Base-by-base conservation (phyloP, 169 alveolate genomes). In the Theileria annulata region DNA sequence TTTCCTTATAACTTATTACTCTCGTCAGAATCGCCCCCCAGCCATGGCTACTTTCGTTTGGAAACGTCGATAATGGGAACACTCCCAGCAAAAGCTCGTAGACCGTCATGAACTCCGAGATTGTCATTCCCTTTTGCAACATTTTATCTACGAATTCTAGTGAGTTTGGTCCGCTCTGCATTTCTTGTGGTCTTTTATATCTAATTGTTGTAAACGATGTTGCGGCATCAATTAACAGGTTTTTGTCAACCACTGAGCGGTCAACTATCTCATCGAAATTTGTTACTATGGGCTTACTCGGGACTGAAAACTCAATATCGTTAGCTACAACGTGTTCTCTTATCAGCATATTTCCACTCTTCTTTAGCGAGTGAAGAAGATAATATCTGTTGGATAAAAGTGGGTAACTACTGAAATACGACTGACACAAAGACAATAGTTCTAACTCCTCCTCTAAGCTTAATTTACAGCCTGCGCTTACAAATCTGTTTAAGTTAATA, bases 11-110 rank as follows among this genome's bases (percentile, higher is more conserved):
- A 5, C 87, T 80, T 35, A 88, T 88, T 63, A 86, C 80, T 54
- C 93, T 35, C 60, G 93, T 74, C 47, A 88, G 66, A 51, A 88
- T 62, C 17, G 88, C 88, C 37, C 93, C 93, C 93, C 93, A 88
- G 35, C 77, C 67, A 58, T 88, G 93, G 35, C 86, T 80, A 0
- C 77, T 62, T 58, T 88, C 93, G 49, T 88, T 85, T 10, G 76
- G 88, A 42, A 75, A 54, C 58, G 87, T 80, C 30, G 88, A 69
- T 49, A 87, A 27, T 27, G 93, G 94, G 79, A 87, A 88, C 10
- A 77, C 71, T 13, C 94, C 94, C 13, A 85, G 74, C 15, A 88
- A 73, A 42, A 88, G 59, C 42, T 88, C 92, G 69, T 88, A 88
- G 13, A 88, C 87, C 28, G 82, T 66, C 23, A 87, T 72, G 75